These are phyloP conservation scores for Petunia hybrid DNA, from an alignment of 305 asterid genomes.

Conservation along the genomic window DNA sequence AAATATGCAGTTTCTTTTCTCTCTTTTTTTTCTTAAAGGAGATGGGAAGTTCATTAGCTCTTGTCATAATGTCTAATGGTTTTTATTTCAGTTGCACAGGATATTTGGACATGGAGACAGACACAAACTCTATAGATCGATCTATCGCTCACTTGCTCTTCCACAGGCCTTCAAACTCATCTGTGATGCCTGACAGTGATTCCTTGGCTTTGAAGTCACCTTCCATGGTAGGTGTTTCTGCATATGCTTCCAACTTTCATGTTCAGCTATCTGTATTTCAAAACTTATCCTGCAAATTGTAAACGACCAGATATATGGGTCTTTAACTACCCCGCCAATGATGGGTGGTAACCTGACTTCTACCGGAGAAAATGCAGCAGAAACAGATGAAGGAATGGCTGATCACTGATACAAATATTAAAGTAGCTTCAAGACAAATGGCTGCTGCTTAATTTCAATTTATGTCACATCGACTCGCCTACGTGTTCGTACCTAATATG, in stretches of 20 bases:
- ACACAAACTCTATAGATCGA: conserved; percentile 86
- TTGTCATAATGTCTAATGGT: conserved; percentile 16
- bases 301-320: conserved; percentile 51
- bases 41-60: conserved; percentile 37
- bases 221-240: conserved; percentile 49
- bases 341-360: conserved; percentile 43
- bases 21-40: neutral
- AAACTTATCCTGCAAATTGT: conserved; percentile 40
- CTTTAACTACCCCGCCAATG: conserved; percentile 42
- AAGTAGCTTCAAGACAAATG: no score
- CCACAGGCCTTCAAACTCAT: conserved; percentile 73
- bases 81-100: conserved; percentile 50
- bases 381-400: neutral
- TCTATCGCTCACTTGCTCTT: conserved; percentile 87
- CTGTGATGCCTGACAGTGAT: conserved; percentile 43
- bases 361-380: conserved; percentile 33
- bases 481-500: neutral
- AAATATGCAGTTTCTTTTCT: neutral
- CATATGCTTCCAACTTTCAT: conserved; percentile 2
- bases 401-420: no score
- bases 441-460: no score
- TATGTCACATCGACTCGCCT: neutral
- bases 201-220: conserved; percentile 45
- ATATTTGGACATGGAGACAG: conserved; percentile 77
- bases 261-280: conserved; percentile 29